Evolutionary conservation across 2,329 filamentous ascomycete species (phyloP).

Genomic region (Chaetomiaceae sp.): DNA sequence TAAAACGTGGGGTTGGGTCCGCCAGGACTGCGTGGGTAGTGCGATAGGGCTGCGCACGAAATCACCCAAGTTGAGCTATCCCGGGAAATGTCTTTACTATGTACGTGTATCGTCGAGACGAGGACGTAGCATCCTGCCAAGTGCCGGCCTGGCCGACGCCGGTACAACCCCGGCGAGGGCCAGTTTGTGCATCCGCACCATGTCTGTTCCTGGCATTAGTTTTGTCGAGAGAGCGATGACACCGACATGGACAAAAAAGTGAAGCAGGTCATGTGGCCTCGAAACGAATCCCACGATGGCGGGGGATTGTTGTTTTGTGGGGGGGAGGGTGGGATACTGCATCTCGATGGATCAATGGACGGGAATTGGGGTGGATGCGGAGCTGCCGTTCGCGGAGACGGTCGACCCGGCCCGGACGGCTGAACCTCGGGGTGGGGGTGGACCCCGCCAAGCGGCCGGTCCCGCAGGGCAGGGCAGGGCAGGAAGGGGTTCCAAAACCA

Average conservation of each 20-base stretch:
- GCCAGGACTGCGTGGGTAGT: too few species aligned
- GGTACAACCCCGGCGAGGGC: too few species aligned
- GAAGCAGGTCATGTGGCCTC: slow-evolving; percentile 5
- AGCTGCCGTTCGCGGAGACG: slow-evolving; percentile 4
- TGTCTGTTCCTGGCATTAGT: too few species aligned
- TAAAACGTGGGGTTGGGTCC: neutral
- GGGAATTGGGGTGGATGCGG: too few species aligned
- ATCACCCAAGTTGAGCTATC: neutral
- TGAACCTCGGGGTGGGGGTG: neutral
- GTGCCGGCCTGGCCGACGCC: too few species aligned
- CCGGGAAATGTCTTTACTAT: neutral
- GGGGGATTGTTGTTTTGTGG: neutral
- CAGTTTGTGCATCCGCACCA: too few species aligned
- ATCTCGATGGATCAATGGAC: too few species aligned
- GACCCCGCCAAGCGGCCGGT: neutral
- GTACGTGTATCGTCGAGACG: too few species aligned
- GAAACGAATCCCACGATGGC: neutral
- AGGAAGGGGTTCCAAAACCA: neutral
- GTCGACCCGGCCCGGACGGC: slow-evolving; percentile 8
- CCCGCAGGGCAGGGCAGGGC: neutral
- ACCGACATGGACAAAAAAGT: too few species aligned
- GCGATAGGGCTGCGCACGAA: neutral
- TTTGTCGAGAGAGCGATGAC: too few species aligned
- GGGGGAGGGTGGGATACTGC: too few species aligned
- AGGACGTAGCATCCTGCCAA: too few species aligned